These are phyloP conservation scores for Thraustochytrium sp. DNA, from an alignment of 352 stramenopile species.

Conservation along the genomic window DNA sequence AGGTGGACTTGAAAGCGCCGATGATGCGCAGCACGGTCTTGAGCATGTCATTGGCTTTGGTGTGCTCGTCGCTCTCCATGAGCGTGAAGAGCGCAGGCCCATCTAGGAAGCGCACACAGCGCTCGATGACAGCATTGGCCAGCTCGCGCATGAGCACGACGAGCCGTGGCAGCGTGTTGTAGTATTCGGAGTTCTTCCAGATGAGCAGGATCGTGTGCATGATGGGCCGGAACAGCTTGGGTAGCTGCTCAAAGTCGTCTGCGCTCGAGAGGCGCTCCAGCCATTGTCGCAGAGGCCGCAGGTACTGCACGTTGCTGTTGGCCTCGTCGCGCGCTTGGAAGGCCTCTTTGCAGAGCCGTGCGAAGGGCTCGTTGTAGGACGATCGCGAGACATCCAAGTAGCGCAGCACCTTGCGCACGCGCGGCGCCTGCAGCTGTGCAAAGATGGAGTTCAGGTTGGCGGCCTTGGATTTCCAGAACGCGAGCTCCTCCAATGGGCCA, in stretches of 20 bases:
- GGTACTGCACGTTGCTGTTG: slow-evolving; percentile 96
- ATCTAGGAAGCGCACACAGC: slow-evolving; percentile 75
- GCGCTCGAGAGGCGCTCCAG: slow-evolving; percentile 53
- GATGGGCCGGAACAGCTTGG: slow-evolving; percentile 87
- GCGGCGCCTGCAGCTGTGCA: slow-evolving; percentile 82
- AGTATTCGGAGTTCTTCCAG: slow-evolving; percentile 98
- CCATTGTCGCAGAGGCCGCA: slow-evolving; percentile 90
- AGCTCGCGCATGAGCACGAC: slow-evolving; percentile 96
- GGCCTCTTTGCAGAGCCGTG: slow-evolving; percentile 93
- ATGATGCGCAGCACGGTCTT: slow-evolving; percentile 82
- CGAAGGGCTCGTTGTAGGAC: slow-evolving; percentile 92
- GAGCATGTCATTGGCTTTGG: slow-evolving; percentile 84
- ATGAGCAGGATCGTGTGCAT: slow-evolving; percentile 96
- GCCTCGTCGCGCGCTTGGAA: slow-evolving; percentile 91
- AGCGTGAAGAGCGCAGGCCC: slow-evolving; percentile 88
- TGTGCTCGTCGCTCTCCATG: slow-evolving; percentile 92
- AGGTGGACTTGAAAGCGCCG: slow-evolving; percentile 94
- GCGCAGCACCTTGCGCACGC: slow-evolving; percentile 87
- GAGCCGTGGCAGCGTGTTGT: slow-evolving; percentile 90
- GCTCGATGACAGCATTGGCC: slow-evolving; percentile 92
- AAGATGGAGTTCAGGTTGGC: slow-evolving; percentile 91
- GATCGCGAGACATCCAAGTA: slow-evolving; percentile 89
- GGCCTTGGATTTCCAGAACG: slow-evolving; percentile 95
- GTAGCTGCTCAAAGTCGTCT: background rate
- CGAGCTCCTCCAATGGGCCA: slow-evolving; percentile 90